Percentiles rank a stretch among this genome's conserved stretches.
These are phyloP conservation scores for Vigna radiata DNA, from an alignment of 306 rosid genomes.

Conservation along the genomic window DNA sequence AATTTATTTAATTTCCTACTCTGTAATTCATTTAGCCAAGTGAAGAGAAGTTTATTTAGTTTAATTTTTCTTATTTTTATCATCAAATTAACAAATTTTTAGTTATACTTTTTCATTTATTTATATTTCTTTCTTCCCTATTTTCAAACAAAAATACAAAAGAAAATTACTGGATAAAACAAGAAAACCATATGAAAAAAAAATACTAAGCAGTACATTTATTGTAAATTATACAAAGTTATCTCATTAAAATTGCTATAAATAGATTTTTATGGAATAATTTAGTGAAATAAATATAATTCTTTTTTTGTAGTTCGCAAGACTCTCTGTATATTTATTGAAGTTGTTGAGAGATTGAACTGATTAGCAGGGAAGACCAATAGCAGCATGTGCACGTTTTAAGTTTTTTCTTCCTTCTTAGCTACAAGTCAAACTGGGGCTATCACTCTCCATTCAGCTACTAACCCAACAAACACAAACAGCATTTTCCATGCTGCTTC, in stretches of 20 bases:
- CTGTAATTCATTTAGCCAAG: background rate
- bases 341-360: constrained; percentile 5
- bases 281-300: background rate
- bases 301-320: background rate
- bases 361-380: background rate
- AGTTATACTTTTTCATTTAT: background rate
- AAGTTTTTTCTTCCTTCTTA: constrained; percentile 37
- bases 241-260: background rate
- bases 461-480: constrained; percentile 17
- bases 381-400: background rate
- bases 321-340: background rate
- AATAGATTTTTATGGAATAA: background rate
- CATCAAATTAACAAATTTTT: background rate
- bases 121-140: background rate
- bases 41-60: background rate
- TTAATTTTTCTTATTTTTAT: background rate
- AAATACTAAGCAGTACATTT: background rate
- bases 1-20: background rate
- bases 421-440: constrained; percentile 62
- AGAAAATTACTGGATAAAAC: background rate
- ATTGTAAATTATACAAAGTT: background rate
- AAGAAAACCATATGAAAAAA: background rate
- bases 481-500: constrained; percentile 19
- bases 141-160: no score
- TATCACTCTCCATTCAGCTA: constrained; percentile 25